Conservation (phyloP, 768 basidiomycete genomes). For the Suillus clintonianus region DNA sequence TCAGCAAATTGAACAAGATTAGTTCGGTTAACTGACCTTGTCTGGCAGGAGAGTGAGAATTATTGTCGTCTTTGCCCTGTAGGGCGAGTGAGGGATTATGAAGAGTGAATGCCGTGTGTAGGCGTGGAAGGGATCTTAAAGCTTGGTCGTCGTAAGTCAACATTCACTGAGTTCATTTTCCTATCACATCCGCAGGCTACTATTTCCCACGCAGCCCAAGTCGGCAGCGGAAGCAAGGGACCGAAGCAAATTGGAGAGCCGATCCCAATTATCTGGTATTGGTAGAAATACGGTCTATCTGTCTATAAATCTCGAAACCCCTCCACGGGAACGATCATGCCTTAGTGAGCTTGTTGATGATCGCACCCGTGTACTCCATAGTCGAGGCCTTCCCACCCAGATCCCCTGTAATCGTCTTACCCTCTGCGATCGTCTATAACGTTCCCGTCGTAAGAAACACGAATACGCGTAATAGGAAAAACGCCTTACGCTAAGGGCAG, state of each 20-base stretch:
- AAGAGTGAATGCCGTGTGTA: conserved; percentile 55
- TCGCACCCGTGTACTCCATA: conserved; percentile 84
- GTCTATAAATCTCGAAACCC: conserved; percentile 1
- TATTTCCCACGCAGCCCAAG: conserved; percentile 28
- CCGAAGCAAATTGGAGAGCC: conserved; percentile 7
- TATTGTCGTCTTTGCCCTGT: conserved; percentile 82
- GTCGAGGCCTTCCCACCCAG: conserved; percentile 92
- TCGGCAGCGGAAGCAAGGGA: neutral
- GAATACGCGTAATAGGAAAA: neutral
- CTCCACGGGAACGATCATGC: conserved; percentile 16
- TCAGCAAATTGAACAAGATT: neutral
- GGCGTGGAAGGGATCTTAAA: conserved; percentile 50
- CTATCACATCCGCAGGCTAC: conserved; percentile 10
- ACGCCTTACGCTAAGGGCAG: conserved; percentile 75
- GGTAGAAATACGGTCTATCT: conserved; percentile 20
- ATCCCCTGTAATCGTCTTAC: conserved; percentile 93
- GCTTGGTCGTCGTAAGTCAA: conserved; percentile 41
- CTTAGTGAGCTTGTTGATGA: conserved; percentile 68
- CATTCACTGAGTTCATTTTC: conserved; percentile 10
- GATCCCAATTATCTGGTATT: conserved; percentile 7
- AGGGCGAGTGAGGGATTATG: conserved; percentile 78
- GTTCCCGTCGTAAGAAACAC: conserved; percentile 7
- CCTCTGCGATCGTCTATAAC: conserved; percentile 91
- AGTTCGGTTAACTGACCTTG: conserved; percentile 38
- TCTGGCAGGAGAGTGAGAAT: conserved; percentile 42